A percentile compares a stretch with the other conserved stretches of the same genome.
phyloP scores from a whole-genome alignment of 2,329 filamentous ascomycete genomes.

The Colletotrichum sidae region DNA sequence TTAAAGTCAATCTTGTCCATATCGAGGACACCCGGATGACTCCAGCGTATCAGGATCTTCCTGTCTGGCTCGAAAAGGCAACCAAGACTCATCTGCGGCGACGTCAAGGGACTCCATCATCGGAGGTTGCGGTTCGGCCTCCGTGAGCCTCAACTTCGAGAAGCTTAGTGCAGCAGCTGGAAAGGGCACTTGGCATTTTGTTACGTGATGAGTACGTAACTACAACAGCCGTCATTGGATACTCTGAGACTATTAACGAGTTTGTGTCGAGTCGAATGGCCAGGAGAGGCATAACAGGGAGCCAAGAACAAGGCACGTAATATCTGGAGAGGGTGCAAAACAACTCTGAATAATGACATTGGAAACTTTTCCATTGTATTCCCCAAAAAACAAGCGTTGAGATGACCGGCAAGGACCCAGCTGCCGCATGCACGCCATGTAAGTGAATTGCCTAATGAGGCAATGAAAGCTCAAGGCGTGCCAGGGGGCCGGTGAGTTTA shows the following conservation, averaged over 20 bases:
- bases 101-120: background rate
- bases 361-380: background rate
- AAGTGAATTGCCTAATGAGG: slow-evolving; percentile 15
- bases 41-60: background rate
- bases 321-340: background rate
- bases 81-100: slow-evolving; percentile 24
- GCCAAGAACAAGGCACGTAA: background rate
- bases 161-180: background rate
- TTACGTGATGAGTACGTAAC: slow-evolving; percentile 29
- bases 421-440: slow-evolving; percentile 11
- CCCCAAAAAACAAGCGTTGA: slow-evolving; percentile 1
- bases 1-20: background rate
- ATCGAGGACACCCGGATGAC: background rate
- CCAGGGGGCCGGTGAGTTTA: background rate
- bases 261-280: background rate
- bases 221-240: background rate
- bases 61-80: slow-evolving; percentile 2
- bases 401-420: slow-evolving; percentile 3
- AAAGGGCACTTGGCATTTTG: background rate
- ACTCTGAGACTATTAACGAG: background rate
- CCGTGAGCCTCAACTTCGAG: no score
- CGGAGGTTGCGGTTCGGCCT: background rate
- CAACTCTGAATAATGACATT: no score
- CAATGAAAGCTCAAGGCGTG: slow-evolving; percentile 9
- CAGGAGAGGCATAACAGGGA: background rate